Evolutionary conservation across 495 filamentous ascomycete genomes (phyloP).

Genomic region (Delitschia confertaspora): DNA sequence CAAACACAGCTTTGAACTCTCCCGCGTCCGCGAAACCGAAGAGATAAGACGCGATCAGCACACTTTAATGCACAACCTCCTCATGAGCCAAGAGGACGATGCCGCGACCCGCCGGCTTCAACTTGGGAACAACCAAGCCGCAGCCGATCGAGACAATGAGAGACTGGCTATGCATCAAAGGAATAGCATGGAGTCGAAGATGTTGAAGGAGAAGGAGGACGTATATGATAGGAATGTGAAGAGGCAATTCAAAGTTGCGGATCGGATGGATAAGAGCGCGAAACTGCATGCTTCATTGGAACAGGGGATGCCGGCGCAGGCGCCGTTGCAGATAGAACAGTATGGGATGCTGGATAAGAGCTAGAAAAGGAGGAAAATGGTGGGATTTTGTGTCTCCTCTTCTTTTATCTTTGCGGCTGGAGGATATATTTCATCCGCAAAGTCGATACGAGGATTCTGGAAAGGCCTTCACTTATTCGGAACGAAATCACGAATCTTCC

Average conservation of each 20-base stretch:
- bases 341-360: slow-evolving; percentile 17
- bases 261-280: slow-evolving; percentile 23
- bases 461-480: too few species aligned
- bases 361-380: too few species aligned
- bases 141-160: slow-evolving; percentile 1
- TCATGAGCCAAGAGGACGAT: slow-evolving; percentile 12
- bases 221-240: slow-evolving; percentile 22
- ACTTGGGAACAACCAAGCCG: slow-evolving; percentile 17
- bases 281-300: slow-evolving; percentile 18
- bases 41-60: slow-evolving; percentile 12
- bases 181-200: slow-evolving; percentile 9
- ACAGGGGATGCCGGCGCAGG: slow-evolving; percentile 9
- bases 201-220: slow-evolving; percentile 19
- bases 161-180: slow-evolving; percentile 15
- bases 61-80: slow-evolving; percentile 7
- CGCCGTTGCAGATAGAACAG: too few species aligned
- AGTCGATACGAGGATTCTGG: too few species aligned
- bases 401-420: too few species aligned
- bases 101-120: slow-evolving; percentile 5
- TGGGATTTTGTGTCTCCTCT: too few species aligned
- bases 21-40: slow-evolving; percentile 11
- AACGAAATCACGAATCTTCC: too few species aligned
- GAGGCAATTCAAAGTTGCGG: slow-evolving; percentile 9
- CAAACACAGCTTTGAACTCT: slow-evolving; percentile 17
- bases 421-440: too few species aligned